Base-by-base conservation (phyloP, 192 early-diverging fungal species). In the Rhizophlyctis rosea region DNA sequence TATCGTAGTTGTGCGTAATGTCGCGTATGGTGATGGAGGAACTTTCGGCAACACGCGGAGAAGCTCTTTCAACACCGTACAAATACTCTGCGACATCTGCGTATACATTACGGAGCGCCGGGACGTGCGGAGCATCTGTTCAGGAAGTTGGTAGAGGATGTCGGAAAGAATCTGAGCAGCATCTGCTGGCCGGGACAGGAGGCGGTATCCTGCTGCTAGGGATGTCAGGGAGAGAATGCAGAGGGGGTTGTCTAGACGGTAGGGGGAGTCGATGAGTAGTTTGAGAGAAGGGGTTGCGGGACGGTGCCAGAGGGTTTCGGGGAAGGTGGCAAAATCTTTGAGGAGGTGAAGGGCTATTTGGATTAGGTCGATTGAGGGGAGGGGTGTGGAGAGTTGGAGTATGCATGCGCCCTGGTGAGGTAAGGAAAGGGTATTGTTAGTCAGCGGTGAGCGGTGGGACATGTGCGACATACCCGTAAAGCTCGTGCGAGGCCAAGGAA, bases 81-180 rank as follows among this genome's bases (percentile, higher is more conserved):
- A 67, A 30, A 61, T 36, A 13, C 21, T 24, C 32, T 36, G 14
- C 7, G 47, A 13, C 16, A 44, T 14, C 9, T 9, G 39, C 7
- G 65, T 33, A 14, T 14, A 54, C 23, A 34, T 28, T 31, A 11
- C 21, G 16, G 28, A 35, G 18, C 57, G 30, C 25, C 28, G 35
- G 21, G 16, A 36, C 23, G 58, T 21, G 11, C 47, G 57, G 14
- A 32, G 34, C 13, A 70, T 18, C 3, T 18, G 47, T 24, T 69
- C 62, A 9, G 72, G 62, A 1, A 69, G 32, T 2, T 65, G 21
- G 31, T 64, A 49, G 21, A 70, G 56, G 18, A 69, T 47, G 25
- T 53, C 55, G 3, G 36, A 25, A 18, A 74, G 51, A 16, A 55
- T 39, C 11, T 59, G 30, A 14, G 47, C 32, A n/a, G 72, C 67